These are phyloP conservation scores for Hypoxylon sp. DNA, from an alignment of 2,329 filamentous ascomycete genomes.

Conservation along the genomic window DNA sequence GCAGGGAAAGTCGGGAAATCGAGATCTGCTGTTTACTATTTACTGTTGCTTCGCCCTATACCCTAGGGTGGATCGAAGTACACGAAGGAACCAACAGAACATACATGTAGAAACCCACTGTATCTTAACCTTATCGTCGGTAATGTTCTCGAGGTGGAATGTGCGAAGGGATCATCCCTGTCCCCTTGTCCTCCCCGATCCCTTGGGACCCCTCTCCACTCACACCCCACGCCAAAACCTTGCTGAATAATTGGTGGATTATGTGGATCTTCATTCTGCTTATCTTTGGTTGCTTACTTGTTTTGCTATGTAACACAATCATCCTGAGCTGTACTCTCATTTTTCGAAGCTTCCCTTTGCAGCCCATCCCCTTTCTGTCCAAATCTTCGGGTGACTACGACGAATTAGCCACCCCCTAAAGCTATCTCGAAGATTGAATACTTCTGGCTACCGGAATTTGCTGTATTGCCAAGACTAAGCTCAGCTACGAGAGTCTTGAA, in stretches of 20 bases:
- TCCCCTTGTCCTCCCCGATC: slow-evolving; percentile 21
- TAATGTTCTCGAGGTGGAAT: slow-evolving; percentile 26
- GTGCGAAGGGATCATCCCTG: slow-evolving; percentile 27
- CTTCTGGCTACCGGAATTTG: background rate
- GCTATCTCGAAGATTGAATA: slow-evolving; percentile 4
- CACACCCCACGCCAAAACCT: slow-evolving; percentile 27
- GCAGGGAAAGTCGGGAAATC: slow-evolving; percentile 8
- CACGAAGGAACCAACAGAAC: no score
- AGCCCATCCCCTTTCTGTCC: slow-evolving; percentile 14
- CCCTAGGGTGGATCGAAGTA: no score
- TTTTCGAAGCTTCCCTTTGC: slow-evolving; percentile 19
- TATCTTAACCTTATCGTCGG: slow-evolving; percentile 28
- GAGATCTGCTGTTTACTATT: slow-evolving; percentile 10
- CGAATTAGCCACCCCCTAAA: background rate
- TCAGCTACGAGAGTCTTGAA: slow-evolving; percentile 14
- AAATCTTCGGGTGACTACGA: background rate
- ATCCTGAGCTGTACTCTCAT: slow-evolving; percentile 13
- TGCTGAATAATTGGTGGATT: slow-evolving; percentile 29
- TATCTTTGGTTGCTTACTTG: slow-evolving; percentile 44
- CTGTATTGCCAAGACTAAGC: background rate
- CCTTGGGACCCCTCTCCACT: slow-evolving; percentile 31
- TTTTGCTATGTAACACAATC: slow-evolving; percentile 41
- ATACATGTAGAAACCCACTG: background rate
- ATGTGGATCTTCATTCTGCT: slow-evolving; percentile 32
- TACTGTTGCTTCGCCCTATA: slow-evolving; percentile 8